These are phyloP conservation scores for Lentinula raphanica DNA, from an alignment of 768 basidiomycete genomes.

Conservation along the genomic window DNA sequence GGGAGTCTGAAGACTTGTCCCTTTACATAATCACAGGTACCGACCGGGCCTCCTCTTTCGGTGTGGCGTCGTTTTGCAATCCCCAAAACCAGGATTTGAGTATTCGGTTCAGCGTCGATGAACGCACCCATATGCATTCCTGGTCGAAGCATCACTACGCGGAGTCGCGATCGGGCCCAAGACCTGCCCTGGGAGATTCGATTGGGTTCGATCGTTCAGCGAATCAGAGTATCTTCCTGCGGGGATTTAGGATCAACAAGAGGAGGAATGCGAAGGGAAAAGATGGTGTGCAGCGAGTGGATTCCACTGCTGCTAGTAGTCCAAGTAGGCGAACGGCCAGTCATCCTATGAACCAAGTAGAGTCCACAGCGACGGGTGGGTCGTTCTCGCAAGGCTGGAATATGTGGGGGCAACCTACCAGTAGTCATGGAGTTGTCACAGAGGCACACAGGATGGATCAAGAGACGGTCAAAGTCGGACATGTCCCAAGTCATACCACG, in stretches of 20 bases:
- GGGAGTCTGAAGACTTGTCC: slow-evolving; percentile 1
- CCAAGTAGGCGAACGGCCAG: neutral
- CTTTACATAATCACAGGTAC: slow-evolving; percentile 8
- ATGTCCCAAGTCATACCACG: neutral
- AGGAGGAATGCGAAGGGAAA: neutral
- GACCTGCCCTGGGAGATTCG: neutral
- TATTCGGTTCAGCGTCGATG: neutral
- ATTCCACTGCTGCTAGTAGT: neutral
- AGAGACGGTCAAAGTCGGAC: neutral
- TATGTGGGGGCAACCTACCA: neutral
- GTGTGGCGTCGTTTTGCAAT: slow-evolving; percentile 5
- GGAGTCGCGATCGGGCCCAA: neutral
- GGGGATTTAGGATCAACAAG: slow-evolving; percentile 4
- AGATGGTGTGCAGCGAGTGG: neutral
- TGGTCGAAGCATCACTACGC: slow-evolving; percentile 2
- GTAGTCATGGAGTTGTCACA: neutral
- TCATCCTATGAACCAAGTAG: neutral
- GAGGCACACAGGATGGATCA: neutral
- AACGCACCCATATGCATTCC: neutral
- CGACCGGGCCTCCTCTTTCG: slow-evolving; percentile 4
- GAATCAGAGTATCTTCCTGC: slow-evolving; percentile 6
- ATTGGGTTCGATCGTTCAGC: neutral
- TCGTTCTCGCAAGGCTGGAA: neutral
- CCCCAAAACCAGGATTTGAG: neutral
- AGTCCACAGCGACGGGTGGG: neutral